Percentiles rank a stretch among this genome's conserved stretches.
phyloP scores from a whole-genome alignment of 257 asterid species.

The Cruciata laevipes region DNA sequence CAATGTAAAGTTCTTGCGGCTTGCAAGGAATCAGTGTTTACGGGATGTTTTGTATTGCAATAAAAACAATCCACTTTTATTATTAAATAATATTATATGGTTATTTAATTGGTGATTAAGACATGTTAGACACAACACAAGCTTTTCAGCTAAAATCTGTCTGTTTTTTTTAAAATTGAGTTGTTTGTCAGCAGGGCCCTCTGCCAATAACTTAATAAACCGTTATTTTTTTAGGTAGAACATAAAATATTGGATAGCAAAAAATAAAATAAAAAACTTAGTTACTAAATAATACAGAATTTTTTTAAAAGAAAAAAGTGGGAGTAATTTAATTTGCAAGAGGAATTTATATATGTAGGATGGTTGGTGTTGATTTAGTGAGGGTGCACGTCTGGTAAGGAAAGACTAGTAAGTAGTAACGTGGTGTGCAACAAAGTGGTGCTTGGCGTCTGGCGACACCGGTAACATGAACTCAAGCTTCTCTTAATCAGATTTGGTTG shows the following conservation, averaged over 20 bases:
- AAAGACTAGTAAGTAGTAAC: neutral
- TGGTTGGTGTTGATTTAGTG: neutral
- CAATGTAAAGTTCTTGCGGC: conserved; percentile 20
- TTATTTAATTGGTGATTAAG: neutral
- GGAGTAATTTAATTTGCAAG: too few species aligned
- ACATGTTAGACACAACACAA: too few species aligned
- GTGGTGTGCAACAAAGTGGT: neutral
- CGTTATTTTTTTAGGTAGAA: too few species aligned
- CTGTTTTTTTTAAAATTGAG: too few species aligned
- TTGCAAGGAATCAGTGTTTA: conserved; percentile 19
- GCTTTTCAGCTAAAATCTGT: too few species aligned
- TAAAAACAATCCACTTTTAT: neutral
- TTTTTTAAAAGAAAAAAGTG: too few species aligned
- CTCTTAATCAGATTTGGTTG: neutral
- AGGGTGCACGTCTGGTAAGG: neutral
- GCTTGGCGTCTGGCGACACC: neutral
- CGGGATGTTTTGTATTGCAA: neutral
- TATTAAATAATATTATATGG: neutral
- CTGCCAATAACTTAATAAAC: too few species aligned
- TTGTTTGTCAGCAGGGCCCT: too few species aligned
- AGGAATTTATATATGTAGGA: too few species aligned
- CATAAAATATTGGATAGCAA: too few species aligned
- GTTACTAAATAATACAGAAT: too few species aligned
- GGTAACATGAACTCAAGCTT: neutral
- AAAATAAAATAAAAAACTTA: too few species aligned